A percentile compares a stretch with the other conserved stretches of the same genome.
These are phyloP conservation scores for Lachancea waltii DNA, from an alignment of 805 yeast genomes.

Conservation along the genomic window DNA sequence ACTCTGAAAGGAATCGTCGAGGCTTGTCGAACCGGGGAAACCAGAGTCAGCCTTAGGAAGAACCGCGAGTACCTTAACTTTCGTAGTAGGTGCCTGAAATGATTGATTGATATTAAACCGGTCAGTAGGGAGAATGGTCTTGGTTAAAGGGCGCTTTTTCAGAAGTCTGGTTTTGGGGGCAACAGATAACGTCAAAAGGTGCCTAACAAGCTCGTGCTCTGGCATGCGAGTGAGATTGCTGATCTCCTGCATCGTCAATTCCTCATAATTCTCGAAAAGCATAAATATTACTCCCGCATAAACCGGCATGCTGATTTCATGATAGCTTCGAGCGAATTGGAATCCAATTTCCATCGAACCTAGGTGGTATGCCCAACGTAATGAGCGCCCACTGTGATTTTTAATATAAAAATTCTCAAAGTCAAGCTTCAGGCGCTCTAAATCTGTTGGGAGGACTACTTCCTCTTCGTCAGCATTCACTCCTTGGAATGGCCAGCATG, in stretches of 20 bases:
- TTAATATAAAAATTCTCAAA: conserved; percentile 48
- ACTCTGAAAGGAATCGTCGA: conserved; percentile 25
- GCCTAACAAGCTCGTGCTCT: conserved; percentile 62
- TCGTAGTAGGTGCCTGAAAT: conserved; percentile 60
- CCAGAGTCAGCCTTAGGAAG: conserved; percentile 36
- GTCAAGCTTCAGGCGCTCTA: conserved; percentile 37
- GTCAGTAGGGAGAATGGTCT: conserved; percentile 59
- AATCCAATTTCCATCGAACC: conserved; percentile 78
- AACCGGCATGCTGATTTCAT: conserved; percentile 75
- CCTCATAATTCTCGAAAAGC: conserved; percentile 55
- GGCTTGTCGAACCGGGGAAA: conserved; percentile 15
- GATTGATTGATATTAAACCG: conserved; percentile 58
- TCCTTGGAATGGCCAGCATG: conserved; percentile 61
- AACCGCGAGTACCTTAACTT: conserved; percentile 68
- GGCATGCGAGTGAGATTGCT: conserved; percentile 64
- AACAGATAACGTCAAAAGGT: conserved; percentile 75
- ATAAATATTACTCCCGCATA: conserved; percentile 73
- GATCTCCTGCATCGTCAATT: conserved; percentile 56
- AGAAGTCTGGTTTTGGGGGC: conserved; percentile 77
- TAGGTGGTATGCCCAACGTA: conserved; percentile 76
- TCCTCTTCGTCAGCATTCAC: conserved; percentile 32
- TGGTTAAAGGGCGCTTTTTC: conserved; percentile 66
- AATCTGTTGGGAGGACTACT: conserved; percentile 38
- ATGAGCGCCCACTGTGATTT: conserved; percentile 50
- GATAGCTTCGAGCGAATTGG: conserved; percentile 58